Percentiles rank a stretch among this genome's conserved stretches.
Evolutionary conservation across 345 rosid species (phyloP).

Genomic region (Acer negundo): DNA sequence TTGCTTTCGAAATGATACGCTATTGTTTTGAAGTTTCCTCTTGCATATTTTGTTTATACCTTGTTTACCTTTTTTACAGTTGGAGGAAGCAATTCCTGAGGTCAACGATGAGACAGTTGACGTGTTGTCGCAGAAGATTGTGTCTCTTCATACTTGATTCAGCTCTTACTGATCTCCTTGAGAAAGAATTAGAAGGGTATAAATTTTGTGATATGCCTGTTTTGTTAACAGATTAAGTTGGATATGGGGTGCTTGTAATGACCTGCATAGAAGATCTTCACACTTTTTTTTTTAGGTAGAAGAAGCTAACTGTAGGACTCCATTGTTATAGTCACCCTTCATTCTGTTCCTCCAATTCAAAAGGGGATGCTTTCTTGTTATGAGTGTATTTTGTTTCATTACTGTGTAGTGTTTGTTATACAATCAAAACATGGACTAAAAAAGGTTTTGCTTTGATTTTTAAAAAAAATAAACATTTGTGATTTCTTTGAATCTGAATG

Average conservation of each 20-base stretch:
- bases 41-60: not conserved
- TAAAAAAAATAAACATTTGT: not conserved
- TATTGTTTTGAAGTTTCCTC: conserved; percentile 4
- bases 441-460: conserved; percentile 7
- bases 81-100: conserved; percentile 52
- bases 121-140: conserved; percentile 56
- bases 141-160: conserved; percentile 51
- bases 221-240: not conserved
- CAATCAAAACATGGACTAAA: conserved; percentile 3
- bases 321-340: conserved; percentile 4
- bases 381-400: conserved; percentile 7
- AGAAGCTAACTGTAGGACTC: conserved; percentile 23
- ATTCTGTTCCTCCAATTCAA: not conserved
- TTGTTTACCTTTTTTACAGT: conserved; percentile 24
- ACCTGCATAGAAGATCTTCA: conserved; percentile 13
- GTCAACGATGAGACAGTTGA: conserved; percentile 46
- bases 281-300: conserved; percentile 9
- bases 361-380: conserved; percentile 3
- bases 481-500: not conserved
- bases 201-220: not conserved
- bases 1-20: not conserved
- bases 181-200: conserved; percentile 11
- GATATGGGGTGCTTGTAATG: conserved; percentile 14
- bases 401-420: conserved; percentile 6
- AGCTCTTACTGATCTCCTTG: not conserved